These are phyloP conservation scores for Arctium minus DNA, from an alignment of 129 eudicot genomes.

Conservation along the genomic window DNA sequence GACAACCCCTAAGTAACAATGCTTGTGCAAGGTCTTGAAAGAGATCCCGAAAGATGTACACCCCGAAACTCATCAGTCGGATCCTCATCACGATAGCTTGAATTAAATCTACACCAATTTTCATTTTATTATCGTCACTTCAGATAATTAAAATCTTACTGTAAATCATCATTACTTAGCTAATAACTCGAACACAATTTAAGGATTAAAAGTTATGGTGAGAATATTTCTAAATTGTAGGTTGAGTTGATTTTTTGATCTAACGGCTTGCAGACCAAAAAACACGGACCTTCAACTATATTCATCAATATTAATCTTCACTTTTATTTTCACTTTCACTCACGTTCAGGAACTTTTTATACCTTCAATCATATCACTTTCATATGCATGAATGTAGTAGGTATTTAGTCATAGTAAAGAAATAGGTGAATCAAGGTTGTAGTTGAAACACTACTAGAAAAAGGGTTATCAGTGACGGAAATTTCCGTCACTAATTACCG, in stretches of 20 bases:
- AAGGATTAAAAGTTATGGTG: not conserved
- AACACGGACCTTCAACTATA: not conserved
- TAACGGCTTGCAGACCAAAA: not conserved
- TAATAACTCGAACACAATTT: not conserved
- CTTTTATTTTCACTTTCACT: not conserved
- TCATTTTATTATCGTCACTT: not conserved
- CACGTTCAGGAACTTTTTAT: too few species aligned
- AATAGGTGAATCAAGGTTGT: not conserved
- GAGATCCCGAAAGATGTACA: not conserved
- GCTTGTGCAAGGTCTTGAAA: too few species aligned
- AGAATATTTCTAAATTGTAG: not conserved
- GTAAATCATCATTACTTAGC: not conserved
- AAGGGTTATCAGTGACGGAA: too few species aligned
- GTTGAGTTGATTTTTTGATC: not conserved
- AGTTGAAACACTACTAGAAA: too few species aligned
- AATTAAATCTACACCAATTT: not conserved
- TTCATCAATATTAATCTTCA: not conserved
- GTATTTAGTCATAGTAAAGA: not conserved
- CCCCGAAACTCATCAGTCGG: not conserved
- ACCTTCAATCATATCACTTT: not conserved
- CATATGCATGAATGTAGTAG: not conserved
- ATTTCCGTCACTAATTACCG: too few species aligned
- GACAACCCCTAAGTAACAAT: too few species aligned
- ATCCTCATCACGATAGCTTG: not conserved
- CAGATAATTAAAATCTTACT: not conserved